These are phyloP conservation scores for Selaginella moellendorffii DNA, from an alignment of 75 land plant genomes.

Conservation along the genomic window DNA sequence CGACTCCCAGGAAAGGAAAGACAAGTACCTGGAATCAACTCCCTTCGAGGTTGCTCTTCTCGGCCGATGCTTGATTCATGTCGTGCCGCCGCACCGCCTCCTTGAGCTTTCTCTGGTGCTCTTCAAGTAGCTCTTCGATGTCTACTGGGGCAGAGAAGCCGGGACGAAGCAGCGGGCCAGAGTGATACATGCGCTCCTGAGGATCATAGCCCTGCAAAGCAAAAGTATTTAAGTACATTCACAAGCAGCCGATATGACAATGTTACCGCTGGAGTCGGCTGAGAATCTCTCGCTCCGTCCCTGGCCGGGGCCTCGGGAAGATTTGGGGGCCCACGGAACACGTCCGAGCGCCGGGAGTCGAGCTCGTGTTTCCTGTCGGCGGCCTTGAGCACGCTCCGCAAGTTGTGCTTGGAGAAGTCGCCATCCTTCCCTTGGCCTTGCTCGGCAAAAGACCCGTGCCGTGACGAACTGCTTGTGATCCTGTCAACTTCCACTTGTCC, in stretches of 20 bases:
- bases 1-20: not conserved
- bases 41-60: not conserved
- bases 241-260: not conserved
- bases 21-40: not conserved
- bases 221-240: not conserved
- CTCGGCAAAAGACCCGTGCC: too few species aligned
- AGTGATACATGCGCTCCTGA: not conserved
- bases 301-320: not conserved
- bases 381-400: not conserved
- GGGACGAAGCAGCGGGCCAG: constrained; percentile 18
- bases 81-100: not conserved
- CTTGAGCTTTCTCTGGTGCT: not conserved
- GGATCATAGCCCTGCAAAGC: not conserved
- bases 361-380: not conserved
- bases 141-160: too few species aligned
- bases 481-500: not conserved
- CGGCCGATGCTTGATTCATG: not conserved
- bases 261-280: not conserved
- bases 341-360: not conserved
- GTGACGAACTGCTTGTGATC: too few species aligned
- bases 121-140: not conserved
- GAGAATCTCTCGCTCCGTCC: not conserved
- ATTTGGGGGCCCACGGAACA: not conserved
- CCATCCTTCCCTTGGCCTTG: not conserved
- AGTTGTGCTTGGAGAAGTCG: not conserved